Evolutionary conservation across 1,139 yeast genomes (phyloP).

Genomic region (Yamadazyma blattariae): DNA sequence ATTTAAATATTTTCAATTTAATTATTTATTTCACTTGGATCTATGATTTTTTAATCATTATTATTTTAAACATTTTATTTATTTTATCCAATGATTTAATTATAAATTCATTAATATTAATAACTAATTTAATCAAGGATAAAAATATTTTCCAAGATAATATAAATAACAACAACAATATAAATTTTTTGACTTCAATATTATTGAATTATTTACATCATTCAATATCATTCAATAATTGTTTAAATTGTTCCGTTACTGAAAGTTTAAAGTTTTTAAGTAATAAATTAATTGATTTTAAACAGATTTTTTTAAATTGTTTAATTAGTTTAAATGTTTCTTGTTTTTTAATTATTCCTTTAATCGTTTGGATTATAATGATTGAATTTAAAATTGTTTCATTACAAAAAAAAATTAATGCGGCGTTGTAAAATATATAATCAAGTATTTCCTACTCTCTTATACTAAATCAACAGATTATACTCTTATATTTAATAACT

Average conservation of each 20-base stretch:
- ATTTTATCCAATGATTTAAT: constrained; percentile 23
- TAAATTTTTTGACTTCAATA: constrained; percentile 18
- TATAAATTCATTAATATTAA: constrained; percentile 16
- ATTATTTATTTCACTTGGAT: constrained; percentile 19
- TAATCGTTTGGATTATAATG: constrained; percentile 19
- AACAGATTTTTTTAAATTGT: constrained; percentile 15
- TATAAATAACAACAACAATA: too few species aligned
- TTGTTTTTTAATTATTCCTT: constrained; percentile 26
- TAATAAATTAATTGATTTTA: constrained; percentile 4
- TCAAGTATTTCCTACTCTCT: too few species aligned
- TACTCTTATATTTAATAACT: too few species aligned
- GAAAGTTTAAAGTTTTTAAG: constrained; percentile 5
- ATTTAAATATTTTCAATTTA: constrained; percentile 1
- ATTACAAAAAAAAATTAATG: too few species aligned
- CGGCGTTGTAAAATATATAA: too few species aligned
- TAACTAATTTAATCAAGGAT: constrained; percentile 6
- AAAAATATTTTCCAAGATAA: constrained; percentile 2
- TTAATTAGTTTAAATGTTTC: constrained; percentile 22
- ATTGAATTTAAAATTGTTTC: constrained; percentile 3
- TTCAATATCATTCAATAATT: constrained; percentile 4
- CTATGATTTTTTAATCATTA: constrained; percentile 19
- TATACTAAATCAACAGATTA: too few species aligned
- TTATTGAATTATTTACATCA: constrained; percentile 18
- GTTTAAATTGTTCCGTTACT: constrained; percentile 5
- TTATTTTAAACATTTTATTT: constrained; percentile 13